phyloP scores from a whole-genome alignment of 2,329 filamentous ascomycete genomes.

The Cladorrhinum sp. region DNA sequence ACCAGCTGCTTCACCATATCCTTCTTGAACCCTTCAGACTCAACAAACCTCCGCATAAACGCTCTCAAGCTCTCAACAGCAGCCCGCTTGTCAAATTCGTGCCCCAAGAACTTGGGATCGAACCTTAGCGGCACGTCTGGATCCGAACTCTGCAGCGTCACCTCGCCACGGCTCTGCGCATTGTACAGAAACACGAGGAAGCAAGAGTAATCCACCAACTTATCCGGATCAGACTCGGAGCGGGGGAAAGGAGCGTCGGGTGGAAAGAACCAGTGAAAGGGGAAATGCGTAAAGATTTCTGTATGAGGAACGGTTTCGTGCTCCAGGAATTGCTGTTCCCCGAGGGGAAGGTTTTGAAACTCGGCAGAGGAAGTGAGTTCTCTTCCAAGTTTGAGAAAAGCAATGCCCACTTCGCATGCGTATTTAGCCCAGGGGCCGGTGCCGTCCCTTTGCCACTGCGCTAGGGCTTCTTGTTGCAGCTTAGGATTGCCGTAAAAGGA shows the following conservation, averaged over 20 bases:
- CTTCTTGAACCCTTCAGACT: constrained; percentile 44
- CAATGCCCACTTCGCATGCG: constrained; percentile 39
- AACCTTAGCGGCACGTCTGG: constrained; percentile 49
- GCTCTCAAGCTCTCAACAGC: constrained; percentile 49
- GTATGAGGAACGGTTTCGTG: constrained; percentile 54
- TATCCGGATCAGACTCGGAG: constrained; percentile 36
- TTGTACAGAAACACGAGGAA: constrained; percentile 51
- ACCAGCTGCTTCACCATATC: constrained; percentile 41
- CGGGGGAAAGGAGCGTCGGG: constrained; percentile 37
- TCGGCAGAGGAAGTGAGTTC: constrained; percentile 41
- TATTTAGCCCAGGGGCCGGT: constrained; percentile 41
- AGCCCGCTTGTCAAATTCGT: constrained; percentile 52
- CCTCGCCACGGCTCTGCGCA: constrained; percentile 49
- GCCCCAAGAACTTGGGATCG: constrained; percentile 50
- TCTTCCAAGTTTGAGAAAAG: constrained; percentile 42
- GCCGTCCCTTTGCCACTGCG: constrained; percentile 45
- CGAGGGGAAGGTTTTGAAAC: constrained; percentile 46
- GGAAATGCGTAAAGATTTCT: constrained; percentile 50
- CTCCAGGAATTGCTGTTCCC: constrained; percentile 43
- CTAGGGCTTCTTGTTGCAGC: constrained; percentile 44
- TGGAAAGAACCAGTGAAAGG: constrained; percentile 39
- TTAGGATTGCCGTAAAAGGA: constrained; percentile 43
- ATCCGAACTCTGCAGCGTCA: constrained; percentile 51
- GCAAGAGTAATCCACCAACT: constrained; percentile 35
- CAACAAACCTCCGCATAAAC: constrained; percentile 36